These are phyloP conservation scores for Rosa lucieae DNA, from an alignment of 306 rosid genomes.

Conservation along the genomic window DNA sequence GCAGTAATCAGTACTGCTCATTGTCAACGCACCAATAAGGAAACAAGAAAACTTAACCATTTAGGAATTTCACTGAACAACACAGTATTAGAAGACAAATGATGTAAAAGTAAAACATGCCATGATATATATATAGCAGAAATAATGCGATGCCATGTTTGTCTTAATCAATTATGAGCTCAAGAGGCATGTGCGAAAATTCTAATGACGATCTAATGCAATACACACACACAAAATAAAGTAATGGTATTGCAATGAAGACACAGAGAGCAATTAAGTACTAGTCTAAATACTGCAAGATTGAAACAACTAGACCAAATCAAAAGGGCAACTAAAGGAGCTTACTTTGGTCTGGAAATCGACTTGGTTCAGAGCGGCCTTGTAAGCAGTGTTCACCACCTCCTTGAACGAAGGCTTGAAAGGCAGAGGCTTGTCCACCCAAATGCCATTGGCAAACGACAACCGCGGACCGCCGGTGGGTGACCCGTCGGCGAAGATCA, in stretches of 20 bases:
- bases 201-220: neutral
- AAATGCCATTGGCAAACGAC: slow-evolving; percentile 57
- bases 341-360: slow-evolving; percentile 70
- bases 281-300: neutral
- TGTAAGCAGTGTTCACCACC: slow-evolving; percentile 43
- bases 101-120: neutral
- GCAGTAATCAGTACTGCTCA: neutral
- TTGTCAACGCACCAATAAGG: neutral
- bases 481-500: slow-evolving; percentile 56
- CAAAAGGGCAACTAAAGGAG: neutral
- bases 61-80: neutral
- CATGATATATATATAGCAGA: too few relatives aligned
- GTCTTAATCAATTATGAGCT: neutral
- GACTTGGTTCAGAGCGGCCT: slow-evolving; percentile 48
- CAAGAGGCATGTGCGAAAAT: neutral
- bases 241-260: neutral
- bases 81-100: neutral
- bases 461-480: slow-evolving; percentile 71
- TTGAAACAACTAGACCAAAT: neutral
- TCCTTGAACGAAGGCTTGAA: slow-evolving; percentile 69
- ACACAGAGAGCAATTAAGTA: neutral
- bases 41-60: neutral
- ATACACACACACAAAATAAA: neutral
- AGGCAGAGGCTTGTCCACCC: slow-evolving; percentile 62
- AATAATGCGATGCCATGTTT: neutral